phyloP scores from a whole-genome alignment of 129 eudicot genomes.

The Sambucus nigra region DNA sequence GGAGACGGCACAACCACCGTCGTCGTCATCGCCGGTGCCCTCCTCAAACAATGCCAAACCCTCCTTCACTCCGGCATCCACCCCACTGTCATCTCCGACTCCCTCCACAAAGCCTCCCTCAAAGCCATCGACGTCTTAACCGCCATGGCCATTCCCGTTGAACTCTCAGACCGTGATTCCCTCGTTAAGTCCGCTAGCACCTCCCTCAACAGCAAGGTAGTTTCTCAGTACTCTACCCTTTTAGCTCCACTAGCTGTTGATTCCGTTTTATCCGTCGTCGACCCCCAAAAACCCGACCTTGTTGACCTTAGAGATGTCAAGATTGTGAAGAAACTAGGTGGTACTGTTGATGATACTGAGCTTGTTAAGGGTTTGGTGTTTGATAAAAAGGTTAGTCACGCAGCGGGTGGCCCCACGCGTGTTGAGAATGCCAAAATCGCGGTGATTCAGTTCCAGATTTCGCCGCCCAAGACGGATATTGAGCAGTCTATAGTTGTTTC shows the following conservation, averaged over 20 bases:
- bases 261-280: conserved; percentile 71
- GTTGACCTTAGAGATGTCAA: conserved; percentile 80
- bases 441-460: conserved; percentile 87
- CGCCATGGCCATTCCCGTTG: conserved; percentile 85
- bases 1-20: conserved; percentile 96
- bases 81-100: conserved; percentile 72
- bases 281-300: conserved; percentile 60
- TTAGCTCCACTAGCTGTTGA: conserved; percentile 88
- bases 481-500: conserved; percentile 89
- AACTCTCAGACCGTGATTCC: conserved; percentile 65
- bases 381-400: conserved; percentile 85
- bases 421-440: conserved; percentile 82
- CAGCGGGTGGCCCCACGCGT: conserved; percentile 75
- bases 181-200: conserved; percentile 78
- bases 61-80: conserved; percentile 64
- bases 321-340: conserved; percentile 78
- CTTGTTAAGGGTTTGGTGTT: conserved; percentile 72
- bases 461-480: conserved; percentile 88
- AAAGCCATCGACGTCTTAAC: conserved; percentile 60
- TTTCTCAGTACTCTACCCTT: conserved; percentile 81
- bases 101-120: conserved; percentile 47
- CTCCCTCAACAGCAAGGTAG: conserved; percentile 74
- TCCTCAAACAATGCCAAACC: conserved; percentile 52
- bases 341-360: conserved; percentile 92
- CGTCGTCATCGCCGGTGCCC: conserved; percentile 84